Evolutionary conservation across 78 protist species (phyloP).

Genomic region (Dictyostelium capitatum): DNA sequence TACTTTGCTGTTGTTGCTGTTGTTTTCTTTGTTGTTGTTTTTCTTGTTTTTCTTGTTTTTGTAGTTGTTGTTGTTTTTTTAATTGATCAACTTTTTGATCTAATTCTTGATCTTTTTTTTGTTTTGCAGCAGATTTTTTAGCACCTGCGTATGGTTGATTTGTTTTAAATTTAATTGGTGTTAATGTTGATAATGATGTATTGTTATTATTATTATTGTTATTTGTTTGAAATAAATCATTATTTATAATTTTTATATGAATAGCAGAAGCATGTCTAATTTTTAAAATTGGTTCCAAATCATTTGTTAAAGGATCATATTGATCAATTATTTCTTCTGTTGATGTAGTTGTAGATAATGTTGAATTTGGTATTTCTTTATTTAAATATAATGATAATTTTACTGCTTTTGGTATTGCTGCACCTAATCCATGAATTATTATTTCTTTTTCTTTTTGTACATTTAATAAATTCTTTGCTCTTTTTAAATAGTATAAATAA

Average conservation of each 20-base stretch:
- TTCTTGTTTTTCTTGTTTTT: not conserved
- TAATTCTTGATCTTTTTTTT: not conserved
- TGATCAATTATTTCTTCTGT: slow-evolving; percentile 73
- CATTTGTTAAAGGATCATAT: slow-evolving; percentile 56
- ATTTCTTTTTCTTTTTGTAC: slow-evolving; percentile 26
- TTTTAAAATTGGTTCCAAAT: slow-evolving; percentile 50
- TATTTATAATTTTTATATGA: slow-evolving; percentile 39
- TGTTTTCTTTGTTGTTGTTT: not conserved
- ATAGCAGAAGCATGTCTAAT: slow-evolving; percentile 57
- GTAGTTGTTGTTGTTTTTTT: not conserved
- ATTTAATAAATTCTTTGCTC: slow-evolving; percentile 42
- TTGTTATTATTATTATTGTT: not conserved
- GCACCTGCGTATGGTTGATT: not conserved
- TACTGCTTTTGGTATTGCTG: slow-evolving; percentile 46
- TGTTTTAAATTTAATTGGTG: not conserved
- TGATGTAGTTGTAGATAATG: slow-evolving; percentile 41
- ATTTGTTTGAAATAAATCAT: not conserved
- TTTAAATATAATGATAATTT: slow-evolving; percentile 50
- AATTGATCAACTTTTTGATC: slow-evolving; percentile 4
- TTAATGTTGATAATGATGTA: not conserved
- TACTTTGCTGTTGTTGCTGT: not conserved
- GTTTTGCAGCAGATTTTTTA: not conserved
- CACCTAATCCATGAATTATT: slow-evolving; percentile 70
- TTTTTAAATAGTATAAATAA: slow-evolving; percentile 35
- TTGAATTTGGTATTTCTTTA: not conserved